Evolutionary conservation across 1,284 basidiomycete species (phyloP).

Genomic region (Neolentinus lepideus): DNA sequence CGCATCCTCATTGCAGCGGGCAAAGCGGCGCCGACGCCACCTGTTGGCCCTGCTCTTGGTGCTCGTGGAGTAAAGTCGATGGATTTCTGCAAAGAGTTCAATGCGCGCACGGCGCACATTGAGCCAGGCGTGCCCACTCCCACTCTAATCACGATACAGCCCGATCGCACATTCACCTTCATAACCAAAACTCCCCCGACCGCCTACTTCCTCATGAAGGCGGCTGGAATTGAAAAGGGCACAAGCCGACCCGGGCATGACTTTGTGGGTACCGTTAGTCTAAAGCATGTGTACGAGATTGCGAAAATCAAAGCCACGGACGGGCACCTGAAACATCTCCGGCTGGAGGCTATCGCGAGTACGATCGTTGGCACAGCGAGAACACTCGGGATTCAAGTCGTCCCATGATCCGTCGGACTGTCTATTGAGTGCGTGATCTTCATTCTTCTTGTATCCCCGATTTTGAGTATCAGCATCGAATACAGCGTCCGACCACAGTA

Average conservation of each 20-base stretch:
- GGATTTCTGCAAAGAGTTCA: constrained; percentile 99
- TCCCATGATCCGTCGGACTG: constrained; percentile 50
- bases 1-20: constrained; percentile 89
- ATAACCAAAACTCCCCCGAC: constrained; percentile 87
- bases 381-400: constrained; percentile 82
- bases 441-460: background rate
- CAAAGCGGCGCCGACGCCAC: constrained; percentile 93
- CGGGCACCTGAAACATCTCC: constrained; percentile 78
- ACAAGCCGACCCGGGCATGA: constrained; percentile 75
- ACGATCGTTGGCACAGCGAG: constrained; percentile 82
- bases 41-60: constrained; percentile 95
- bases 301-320: constrained; percentile 95
- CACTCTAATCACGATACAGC: constrained; percentile 87
- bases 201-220: constrained; percentile 90
- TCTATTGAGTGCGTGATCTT: background rate
- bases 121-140: constrained; percentile 86
- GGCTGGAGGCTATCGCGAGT: constrained; percentile 81
- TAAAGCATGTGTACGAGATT: constrained; percentile 99
- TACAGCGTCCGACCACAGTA: background rate
- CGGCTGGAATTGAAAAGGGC: constrained; percentile 88
- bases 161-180: constrained; percentile 95
- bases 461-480: background rate
- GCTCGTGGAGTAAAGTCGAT: constrained; percentile 98
- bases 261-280: constrained; percentile 73
- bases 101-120: constrained; percentile 85